Evolutionary conservation across 1,284 basidiomycete genomes (phyloP).

Genomic region (Amylostereum areolatum): DNA sequence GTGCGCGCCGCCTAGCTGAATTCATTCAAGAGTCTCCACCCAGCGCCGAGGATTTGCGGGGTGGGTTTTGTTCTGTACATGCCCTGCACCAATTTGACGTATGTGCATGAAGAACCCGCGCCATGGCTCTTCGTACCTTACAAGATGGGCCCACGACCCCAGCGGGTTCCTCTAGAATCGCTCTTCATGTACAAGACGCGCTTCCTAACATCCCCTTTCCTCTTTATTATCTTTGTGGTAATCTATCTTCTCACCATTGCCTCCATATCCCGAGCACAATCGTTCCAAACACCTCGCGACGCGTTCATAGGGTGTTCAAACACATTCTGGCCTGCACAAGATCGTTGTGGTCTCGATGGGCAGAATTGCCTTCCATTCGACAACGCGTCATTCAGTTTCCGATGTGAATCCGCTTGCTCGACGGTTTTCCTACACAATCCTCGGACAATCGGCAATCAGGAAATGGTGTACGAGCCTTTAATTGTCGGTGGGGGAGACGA

Average conservation of each 20-base stretch:
- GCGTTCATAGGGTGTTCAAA: slow-evolving; percentile 65
- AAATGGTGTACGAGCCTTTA: slow-evolving; percentile 65
- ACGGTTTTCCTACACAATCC: slow-evolving; percentile 72
- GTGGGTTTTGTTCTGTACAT: not conserved
- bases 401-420: slow-evolving; percentile 75
- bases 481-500: slow-evolving; percentile 79
- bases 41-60: not conserved
- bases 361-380: slow-evolving; percentile 61
- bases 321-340: slow-evolving; percentile 65
- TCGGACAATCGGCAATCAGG: slow-evolving; percentile 65
- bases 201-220: slow-evolving; percentile 42
- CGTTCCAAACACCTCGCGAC: slow-evolving; percentile 57
- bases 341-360: slow-evolving; percentile 77
- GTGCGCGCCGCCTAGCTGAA: not conserved
- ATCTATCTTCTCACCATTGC: slow-evolving; percentile 69
- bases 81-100: not conserved
- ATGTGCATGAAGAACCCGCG: slow-evolving; percentile 34
- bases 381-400: slow-evolving; percentile 60
- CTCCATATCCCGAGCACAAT: slow-evolving; percentile 69
- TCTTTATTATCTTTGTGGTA: slow-evolving; percentile 48
- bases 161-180: slow-evolving; percentile 47
- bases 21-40: not conserved
- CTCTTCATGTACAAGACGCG: slow-evolving; percentile 42
- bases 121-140: slow-evolving; percentile 45
- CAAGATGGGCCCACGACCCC: slow-evolving; percentile 31